Evolutionary conservation across 2,329 filamentous ascomycete genomes (phyloP), one percentile per base, ranked within the genome.

Genomic region (Aspergillus neoniger): DNA sequence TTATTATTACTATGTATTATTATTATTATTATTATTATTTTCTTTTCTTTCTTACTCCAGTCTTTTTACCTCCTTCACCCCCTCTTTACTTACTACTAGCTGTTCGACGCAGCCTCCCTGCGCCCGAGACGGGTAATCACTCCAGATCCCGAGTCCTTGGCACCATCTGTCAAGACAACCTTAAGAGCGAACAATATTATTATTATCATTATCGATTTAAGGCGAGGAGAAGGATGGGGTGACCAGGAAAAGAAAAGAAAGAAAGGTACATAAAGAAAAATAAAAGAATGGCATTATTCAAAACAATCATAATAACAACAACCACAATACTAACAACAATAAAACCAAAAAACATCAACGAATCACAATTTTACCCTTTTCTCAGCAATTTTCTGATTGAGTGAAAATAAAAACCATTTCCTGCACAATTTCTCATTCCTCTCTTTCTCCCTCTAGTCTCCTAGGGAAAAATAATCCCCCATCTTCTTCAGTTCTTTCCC

Each of bases 121-220:
- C 44, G 57, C 58, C 59, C 61, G 53, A 61, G 55, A 55, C 51
- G 48, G 63, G 43, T 57, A 57, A 57, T 56, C 50, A 17, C 55
- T 57, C 58, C 62, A 63, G 55, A 62, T 59, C 57, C 44, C 59
- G 57, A 60, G 59, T 61, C 65, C 63, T 67, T 67, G 65, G 64
- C 67, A 49, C 66, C 67, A 68, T 67, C 68, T 71, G 67, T 71
- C 68, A 70, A 47, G 62, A 64, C 63, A 69, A 68, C 64, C 63
- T 65, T 65, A 68, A 66, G 59, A 60, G 56, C 52, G 58, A 44
- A 43, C 53, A 30, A 43, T 55, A 30, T 30, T 12, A 54, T 39
- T 56, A 59, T 55, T 28, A 28, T 28, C 53, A 30, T 30, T 12
- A 51, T 58, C 25, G 21, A 36, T 19, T 19, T 25, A n/a, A 36